phyloP scores from a whole-genome alignment of 176 grass and related monocot species.

The Leersia perrieri region DNA sequence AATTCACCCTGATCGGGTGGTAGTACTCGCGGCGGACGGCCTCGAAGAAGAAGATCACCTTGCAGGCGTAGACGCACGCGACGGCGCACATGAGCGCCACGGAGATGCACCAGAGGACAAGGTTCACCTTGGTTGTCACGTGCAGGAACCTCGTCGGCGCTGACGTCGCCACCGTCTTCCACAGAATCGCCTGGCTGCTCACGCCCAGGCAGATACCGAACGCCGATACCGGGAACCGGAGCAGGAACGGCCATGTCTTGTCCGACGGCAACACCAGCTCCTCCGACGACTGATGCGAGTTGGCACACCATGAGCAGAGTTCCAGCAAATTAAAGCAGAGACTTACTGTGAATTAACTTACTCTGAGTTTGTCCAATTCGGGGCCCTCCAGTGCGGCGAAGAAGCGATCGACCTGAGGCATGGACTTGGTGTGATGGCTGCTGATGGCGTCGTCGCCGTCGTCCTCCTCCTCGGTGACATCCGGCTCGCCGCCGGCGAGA shows the following conservation, averaged over 20 bases:
- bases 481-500: slow-evolving; percentile 39
- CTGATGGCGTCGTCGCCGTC: background rate
- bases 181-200: slow-evolving; percentile 67
- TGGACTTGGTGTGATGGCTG: background rate
- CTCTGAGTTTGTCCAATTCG: slow-evolving; percentile 81
- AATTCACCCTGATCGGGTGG: slow-evolving; percentile 29
- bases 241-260: slow-evolving; percentile 64
- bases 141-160: slow-evolving; percentile 48
- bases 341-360: background rate
- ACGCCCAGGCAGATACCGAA: slow-evolving; percentile 66
- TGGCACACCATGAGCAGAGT: background rate
- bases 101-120: slow-evolving; percentile 53
- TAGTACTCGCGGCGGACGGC: slow-evolving; percentile 30
- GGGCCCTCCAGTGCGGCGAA: slow-evolving; percentile 84
- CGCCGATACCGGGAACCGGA: slow-evolving; percentile 59
- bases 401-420: slow-evolving; percentile 72
- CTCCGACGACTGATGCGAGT: slow-evolving; percentile 36
- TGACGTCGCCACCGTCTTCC: slow-evolving; percentile 46
- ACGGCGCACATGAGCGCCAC: slow-evolving; percentile 26
- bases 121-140: slow-evolving; percentile 33
- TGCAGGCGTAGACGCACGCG: slow-evolving; percentile 39
- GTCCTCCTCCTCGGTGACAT: slow-evolving; percentile 6
- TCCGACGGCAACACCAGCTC: slow-evolving; percentile 51
- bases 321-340: background rate
- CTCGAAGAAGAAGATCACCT: slow-evolving; percentile 14